Evolutionary conservation across 1,284 basidiomycete species (phyloP).

Genomic region (Sanghuangporus weigelae): DNA sequence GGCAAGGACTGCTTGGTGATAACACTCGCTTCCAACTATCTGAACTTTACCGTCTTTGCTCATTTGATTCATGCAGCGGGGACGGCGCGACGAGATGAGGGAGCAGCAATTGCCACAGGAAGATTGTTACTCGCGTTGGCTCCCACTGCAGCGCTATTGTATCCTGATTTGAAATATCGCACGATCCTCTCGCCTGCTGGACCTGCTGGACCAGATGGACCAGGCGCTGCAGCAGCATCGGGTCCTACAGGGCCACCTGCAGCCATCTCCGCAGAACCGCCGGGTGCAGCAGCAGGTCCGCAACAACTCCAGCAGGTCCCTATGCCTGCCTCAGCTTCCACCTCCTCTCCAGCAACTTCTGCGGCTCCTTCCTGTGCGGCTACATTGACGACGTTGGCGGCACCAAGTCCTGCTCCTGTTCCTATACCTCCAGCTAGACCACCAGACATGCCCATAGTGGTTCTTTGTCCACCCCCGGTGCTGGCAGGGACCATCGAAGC

Average conservation of each 20-base stretch:
- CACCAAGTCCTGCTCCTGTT: not conserved
- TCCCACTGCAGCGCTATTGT: not conserved
- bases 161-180: not conserved
- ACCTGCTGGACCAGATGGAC: not conserved
- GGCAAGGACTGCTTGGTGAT: too few species aligned
- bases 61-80: not conserved
- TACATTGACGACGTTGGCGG: not conserved
- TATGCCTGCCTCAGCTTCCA: not conserved
- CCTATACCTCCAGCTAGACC: not conserved
- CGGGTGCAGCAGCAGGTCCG: not conserved
- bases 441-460: not conserved
- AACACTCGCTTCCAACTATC: too few species aligned
- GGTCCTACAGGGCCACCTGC: not conserved
- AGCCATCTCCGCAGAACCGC: not conserved
- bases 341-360: not conserved
- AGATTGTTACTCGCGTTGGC: not conserved
- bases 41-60: too few species aligned
- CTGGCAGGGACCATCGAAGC: not conserved
- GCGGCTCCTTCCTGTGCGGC: not conserved
- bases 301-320: not conserved
- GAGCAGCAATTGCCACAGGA: not conserved
- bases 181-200: not conserved
- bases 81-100: not conserved
- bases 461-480: not conserved
- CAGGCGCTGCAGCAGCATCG: not conserved